Percentiles rank a stretch among this genome's conserved stretches.
phyloP scores from a whole-genome alignment of 371 early-diverging fungal species.

The Umbelopsis sp. region DNA sequence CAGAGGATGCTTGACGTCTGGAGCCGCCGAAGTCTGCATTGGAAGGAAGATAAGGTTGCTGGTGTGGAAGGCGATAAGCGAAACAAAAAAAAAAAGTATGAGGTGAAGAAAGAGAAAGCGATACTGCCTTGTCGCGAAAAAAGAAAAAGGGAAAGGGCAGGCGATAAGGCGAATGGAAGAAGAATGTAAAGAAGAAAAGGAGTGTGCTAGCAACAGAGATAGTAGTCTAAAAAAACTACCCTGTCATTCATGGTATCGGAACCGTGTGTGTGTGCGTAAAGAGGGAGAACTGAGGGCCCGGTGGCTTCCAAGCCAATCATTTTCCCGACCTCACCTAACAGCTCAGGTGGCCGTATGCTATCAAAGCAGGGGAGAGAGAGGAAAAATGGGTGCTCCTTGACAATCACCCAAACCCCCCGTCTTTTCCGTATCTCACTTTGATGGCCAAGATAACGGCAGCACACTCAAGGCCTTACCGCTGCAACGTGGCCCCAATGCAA shows the following conservation, averaged over 20 bases:
- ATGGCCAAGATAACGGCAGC: not conserved
- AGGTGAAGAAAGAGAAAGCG: too few species aligned
- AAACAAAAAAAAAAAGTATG: not conserved
- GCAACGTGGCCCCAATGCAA: slow-evolving; percentile 8
- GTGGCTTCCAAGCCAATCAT: slow-evolving; percentile 16
- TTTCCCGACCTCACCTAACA: not conserved
- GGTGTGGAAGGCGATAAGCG: too few species aligned
- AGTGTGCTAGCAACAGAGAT: not conserved
- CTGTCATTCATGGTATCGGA: slow-evolving; percentile 13
- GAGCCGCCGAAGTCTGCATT: slow-evolving; percentile 10
- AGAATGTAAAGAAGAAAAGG: not conserved
- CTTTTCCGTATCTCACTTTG: slow-evolving; percentile 11
- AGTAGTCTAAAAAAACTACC: not conserved
- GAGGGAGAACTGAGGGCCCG: slow-evolving; percentile 16
- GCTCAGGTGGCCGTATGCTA: too few species aligned
- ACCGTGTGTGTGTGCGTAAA: slow-evolving; percentile 11
- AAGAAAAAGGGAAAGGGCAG: not conserved
- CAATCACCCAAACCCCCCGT: not conserved
- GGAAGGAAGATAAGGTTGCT: not conserved
- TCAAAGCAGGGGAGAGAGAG: not conserved
- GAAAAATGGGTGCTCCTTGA: not conserved
- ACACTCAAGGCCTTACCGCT: not conserved
- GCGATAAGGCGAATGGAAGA: not conserved
- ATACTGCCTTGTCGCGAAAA: too few species aligned
- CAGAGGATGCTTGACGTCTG: slow-evolving; percentile 13